A percentile compares a stretch with the other conserved stretches of the same genome.
These are phyloP conservation scores for Diversispora eburnea DNA, from an alignment of 192 early-diverging fungal species.

Conservation along the genomic window DNA sequence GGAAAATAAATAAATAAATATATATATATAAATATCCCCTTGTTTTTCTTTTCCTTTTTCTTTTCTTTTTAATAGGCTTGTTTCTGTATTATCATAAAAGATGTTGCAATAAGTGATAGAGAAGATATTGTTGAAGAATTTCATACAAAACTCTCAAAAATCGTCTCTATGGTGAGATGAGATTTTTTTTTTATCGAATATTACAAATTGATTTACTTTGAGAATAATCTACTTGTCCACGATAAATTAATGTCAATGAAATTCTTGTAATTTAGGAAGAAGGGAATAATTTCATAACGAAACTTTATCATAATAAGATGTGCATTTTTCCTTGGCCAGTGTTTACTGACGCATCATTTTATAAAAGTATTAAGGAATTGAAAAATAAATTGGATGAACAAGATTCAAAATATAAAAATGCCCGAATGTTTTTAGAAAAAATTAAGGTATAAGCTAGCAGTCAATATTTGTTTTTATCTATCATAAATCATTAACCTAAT, in stretches of 20 bases:
- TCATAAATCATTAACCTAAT: no score
- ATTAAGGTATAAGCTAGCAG: constrained; percentile 22
- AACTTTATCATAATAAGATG: constrained; percentile 27
- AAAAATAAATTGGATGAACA: constrained; percentile 17
- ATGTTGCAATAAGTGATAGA: constrained; percentile 26
- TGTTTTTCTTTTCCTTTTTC: neutral
- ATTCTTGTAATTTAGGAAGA: constrained; percentile 11
- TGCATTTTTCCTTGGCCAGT: constrained; percentile 30
- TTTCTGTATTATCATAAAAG: constrained; percentile 32
- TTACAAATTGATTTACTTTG: neutral
- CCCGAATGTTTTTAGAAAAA: constrained; percentile 21
- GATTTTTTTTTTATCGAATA: neutral
- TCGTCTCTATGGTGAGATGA: constrained; percentile 6
- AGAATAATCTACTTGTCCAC: neutral
- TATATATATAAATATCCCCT: neutral
- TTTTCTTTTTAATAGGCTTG: neutral
- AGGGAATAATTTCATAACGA: constrained; percentile 29
- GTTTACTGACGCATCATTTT: constrained; percentile 27
- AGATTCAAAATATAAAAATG: constrained; percentile 23
- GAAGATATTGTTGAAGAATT: constrained; percentile 26
- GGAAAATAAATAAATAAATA: neutral
- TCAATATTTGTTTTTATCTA: neutral
- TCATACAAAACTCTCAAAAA: constrained; percentile 19
- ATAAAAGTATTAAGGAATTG: constrained; percentile 2
- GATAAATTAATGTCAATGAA: neutral